Base-by-base conservation (phyloP, 2,329 filamentous ascomycete species). In the Trichoderma oligosporum region DNA sequence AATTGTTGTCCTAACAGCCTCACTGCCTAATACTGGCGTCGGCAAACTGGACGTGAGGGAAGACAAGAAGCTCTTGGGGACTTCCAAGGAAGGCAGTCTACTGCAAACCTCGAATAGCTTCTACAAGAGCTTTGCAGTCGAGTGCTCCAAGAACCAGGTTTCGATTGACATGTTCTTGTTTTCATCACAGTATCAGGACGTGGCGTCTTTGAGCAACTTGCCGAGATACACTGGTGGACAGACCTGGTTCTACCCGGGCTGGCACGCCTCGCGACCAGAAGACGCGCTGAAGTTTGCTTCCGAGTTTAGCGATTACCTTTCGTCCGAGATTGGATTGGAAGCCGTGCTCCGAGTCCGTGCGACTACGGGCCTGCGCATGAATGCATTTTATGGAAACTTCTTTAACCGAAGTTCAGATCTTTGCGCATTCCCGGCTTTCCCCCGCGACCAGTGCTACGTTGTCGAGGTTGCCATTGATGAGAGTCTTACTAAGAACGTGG, bases 111-210 rank as follows among this genome's bases (percentile, higher is more conserved):
- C 85, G 38, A 97, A 91, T 76, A 91, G 89, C 68, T 99, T 97
- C 74, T 99, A 97, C 82, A 99, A 99, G 80, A 96, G 90, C 67
- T 99, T 99, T 68, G 94, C 94, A 0, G 94, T 99, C 3, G 94
- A 99, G 71, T 99, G 94, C 74, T 97, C 92, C 35, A 99, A 99
- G 78, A 96, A 95, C 64, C 94, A 99, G 73, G 94, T 99, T 25
- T 97, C 92, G 0, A 91, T 99, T 64, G 92, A 97, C 71, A 97
- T 97, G 92, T 97, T 97, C 78, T 79, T 97, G 49, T 97, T 96
- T 76, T 94, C 90, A 4, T 92, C 91, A 14, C 89, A 94, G 70
- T 97, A 99, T 72, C 94, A 97, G 74, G 94, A 99, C 70, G 94
- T 99, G 51, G 94, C 94, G 4, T 96, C 92, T 29, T 80, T 99